Evolutionary conservation across 2,329 filamentous ascomycete species (phyloP).

Genomic region (Trichoderma pleuroti): DNA sequence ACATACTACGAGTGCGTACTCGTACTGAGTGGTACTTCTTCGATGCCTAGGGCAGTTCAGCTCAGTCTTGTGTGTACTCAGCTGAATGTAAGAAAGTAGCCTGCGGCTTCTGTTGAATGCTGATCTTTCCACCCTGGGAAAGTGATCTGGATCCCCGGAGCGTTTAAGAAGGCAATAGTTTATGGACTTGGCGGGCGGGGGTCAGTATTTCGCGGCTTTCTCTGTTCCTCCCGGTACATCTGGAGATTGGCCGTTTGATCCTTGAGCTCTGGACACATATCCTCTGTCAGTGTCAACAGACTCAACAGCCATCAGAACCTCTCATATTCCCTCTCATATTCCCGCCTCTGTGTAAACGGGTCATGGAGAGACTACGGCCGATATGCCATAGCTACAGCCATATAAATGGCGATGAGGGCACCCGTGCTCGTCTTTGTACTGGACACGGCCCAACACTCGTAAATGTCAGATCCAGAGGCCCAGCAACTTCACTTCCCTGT

Average conservation of each 20-base stretch:
- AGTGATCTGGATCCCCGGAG: constrained; percentile 1
- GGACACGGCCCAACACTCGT: background rate
- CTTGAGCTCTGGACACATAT: background rate
- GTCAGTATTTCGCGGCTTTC: background rate
- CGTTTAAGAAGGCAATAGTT: background rate
- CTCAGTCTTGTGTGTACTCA: background rate
- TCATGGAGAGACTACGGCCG: background rate
- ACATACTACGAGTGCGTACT: background rate
- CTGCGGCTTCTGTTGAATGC: background rate
- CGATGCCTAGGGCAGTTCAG: background rate
- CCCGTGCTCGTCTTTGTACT: background rate
- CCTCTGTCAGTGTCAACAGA: background rate
- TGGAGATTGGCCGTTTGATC: background rate
- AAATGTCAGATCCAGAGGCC: background rate
- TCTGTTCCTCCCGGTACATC: background rate
- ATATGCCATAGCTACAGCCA: background rate
- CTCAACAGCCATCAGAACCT: background rate
- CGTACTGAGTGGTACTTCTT: background rate
- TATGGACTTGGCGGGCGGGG: background rate
- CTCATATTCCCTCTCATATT: background rate
- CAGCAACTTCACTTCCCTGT: background rate
- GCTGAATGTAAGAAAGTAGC: background rate
- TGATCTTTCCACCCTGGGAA: background rate
- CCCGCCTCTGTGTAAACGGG: background rate
- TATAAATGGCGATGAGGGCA: background rate